Base-by-base conservation (phyloP, 2,329 filamentous ascomycete genomes). In the Pseudocercospora cruenta region DNA sequence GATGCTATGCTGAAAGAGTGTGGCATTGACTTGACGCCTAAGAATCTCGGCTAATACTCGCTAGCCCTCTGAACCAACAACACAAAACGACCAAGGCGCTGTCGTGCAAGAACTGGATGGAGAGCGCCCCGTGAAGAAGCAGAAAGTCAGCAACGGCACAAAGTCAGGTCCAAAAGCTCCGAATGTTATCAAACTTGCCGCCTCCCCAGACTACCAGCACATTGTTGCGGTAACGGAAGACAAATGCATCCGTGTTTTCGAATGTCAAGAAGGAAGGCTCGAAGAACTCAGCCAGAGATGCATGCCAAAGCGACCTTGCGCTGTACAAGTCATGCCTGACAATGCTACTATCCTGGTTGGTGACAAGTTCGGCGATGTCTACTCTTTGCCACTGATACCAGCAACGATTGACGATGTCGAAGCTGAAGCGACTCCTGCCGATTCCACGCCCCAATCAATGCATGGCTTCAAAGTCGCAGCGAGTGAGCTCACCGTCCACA, bases 321-420 rank as follows among this genome's bases (percentile, higher is more conserved):
- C 91, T 39, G 82, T 98, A 65, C 82, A 85, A 60, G 80, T 97
- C 60, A 88, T 90, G 7, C 82, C 87, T 45, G 90, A 94, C 75
- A 85, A 87, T 68, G 83, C 85, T 51, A 91, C 88, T 8, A 92
- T 99, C 69, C 80, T 98, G 65, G 89, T 88, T 68, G 94, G 89
- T 60, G 95, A 99, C 82, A 99, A 99, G 79, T 98, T 98, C 75
- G 95, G 95, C 70, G 95, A 99, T 78, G 94, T 97, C 67, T 98
- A 97, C 80, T 87, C 91, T 10, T 80, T 99, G 7, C 94, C 95
- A 14, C 83, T 98, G 2, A 77, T 93, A 53, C 72, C 71, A 3
- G 62, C 76, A 10, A 74, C 76, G n/a, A 64, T 72, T 1, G 75
- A 77, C 39, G 77, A 80, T 51, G 73, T 75, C 28, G 71, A 71